Base-by-base conservation (phyloP, 768 basidiomycete species). In the Leucocoprinus leucothites region DNA sequence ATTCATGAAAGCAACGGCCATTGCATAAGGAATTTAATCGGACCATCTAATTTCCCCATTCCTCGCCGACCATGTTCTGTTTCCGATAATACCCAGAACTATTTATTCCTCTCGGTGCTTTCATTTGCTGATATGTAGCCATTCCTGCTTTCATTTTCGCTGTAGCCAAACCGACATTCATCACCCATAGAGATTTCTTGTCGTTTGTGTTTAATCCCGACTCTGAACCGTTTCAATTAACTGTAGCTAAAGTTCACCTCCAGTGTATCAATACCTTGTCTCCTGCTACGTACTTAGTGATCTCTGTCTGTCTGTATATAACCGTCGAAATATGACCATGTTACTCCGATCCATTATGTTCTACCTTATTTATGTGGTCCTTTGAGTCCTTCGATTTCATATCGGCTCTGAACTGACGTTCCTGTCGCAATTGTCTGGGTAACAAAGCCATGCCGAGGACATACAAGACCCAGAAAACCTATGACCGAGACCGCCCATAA, bases 401-500 rank as follows among this genome's bases (percentile, higher is more conserved):
- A 13, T 52, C 56, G 47, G 58, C 45, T n/a, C 66, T 63, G 8
- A 44, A 34, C 46, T 57, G 56, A 42, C 50, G 60, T 64, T 81
- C 80, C 60, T 77, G 75, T 43, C 59, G 63, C 50, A 69, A 71
- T 63, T 82, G 80, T 24, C 69, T 71, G n/a, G 78, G 79, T 34
- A 82, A 60, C 8, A 80, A 61, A 1, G 65, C 66, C 61, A 79
- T 57, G 3, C 78, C 80, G 18, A 69, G 52, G 46, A 64, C 63
- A 58, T 79, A 82, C 6, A 80, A 63, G 2, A 67, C 70, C 74
- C 78, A 80, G 60, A 81, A 78, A 16, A 78, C 59, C 79, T 81
- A 62, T 36, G 42, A 28, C 48, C 9, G 43, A 55, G 41, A 48
- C 48, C 53, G 53, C 53, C 47, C 53, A 41, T 48, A n/a, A 48